Conservation (phyloP, 306 rosid genomes). For the Vigna reflexopilosa region DNA sequence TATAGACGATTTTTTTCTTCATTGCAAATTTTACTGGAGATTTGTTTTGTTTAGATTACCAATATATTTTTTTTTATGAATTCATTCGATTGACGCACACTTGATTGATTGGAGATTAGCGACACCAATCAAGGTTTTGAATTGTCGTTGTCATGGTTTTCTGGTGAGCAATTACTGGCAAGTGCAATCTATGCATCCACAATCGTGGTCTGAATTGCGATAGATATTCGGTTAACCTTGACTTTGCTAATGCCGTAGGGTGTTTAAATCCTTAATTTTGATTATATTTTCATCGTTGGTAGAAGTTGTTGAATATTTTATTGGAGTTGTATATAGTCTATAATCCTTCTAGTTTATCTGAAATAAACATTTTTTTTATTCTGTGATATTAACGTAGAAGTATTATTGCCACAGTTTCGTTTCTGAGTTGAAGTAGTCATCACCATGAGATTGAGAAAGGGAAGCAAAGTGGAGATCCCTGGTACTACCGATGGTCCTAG, state of each 20-base stretch:
- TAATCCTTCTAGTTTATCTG: background rate
- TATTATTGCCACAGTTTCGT: slow-evolving; percentile 48
- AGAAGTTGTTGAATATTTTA: background rate
- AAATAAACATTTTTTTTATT: background rate
- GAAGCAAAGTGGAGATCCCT: slow-evolving; percentile 77
- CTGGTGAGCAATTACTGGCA: background rate
- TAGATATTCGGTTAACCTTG: too few relatives aligned
- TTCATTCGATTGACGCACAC: background rate
- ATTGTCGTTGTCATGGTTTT: background rate
- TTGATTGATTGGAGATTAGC: background rate
- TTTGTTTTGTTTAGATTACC: background rate
- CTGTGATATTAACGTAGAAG: slow-evolving; percentile 6
- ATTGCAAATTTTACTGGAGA: background rate
- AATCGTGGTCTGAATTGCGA: background rate
- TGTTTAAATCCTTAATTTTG: background rate
- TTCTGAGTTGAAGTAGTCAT: slow-evolving; percentile 23
- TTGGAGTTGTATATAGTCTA: background rate
- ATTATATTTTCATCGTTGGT: background rate
- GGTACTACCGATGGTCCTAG: slow-evolving; percentile 50
- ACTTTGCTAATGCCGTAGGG: too few relatives aligned
- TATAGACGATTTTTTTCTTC: background rate
- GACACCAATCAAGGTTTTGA: background rate
- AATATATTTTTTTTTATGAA: background rate
- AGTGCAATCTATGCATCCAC: background rate
- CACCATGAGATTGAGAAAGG: slow-evolving; percentile 70